Conservation (phyloP, 2,329 filamentous ascomycete genomes). For the Exophiala sp. region DNA sequence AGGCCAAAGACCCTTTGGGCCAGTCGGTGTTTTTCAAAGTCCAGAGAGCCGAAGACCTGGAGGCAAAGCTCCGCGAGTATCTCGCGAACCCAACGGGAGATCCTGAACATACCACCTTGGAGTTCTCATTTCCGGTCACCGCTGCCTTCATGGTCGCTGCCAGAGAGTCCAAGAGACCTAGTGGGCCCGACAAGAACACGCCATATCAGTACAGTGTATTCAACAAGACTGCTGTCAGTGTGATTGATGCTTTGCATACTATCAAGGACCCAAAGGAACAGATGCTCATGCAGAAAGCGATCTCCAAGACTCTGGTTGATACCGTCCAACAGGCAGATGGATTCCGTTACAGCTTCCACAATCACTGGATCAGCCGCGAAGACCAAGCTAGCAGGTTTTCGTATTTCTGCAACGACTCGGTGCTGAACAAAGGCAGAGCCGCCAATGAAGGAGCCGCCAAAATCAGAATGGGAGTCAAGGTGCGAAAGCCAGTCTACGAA, state of each 20-base stretch:
- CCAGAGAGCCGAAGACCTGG: constrained; percentile 23
- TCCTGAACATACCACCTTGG: constrained; percentile 26
- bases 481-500: constrained; percentile 25
- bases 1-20: constrained; percentile 26
- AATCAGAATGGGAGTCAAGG: constrained; percentile 16
- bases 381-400: constrained; percentile 27
- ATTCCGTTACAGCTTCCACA: constrained; percentile 27
- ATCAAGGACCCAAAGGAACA: constrained; percentile 21
- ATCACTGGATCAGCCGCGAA: constrained; percentile 27
- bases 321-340: constrained; percentile 21
- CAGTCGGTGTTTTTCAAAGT: constrained; percentile 22
- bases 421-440: constrained; percentile 26
- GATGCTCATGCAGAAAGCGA: constrained; percentile 22
- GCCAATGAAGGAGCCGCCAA: constrained; percentile 23
- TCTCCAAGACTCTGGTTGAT: constrained; percentile 24
- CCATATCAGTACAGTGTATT: constrained; percentile 19
- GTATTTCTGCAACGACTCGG: constrained; percentile 27
- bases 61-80: constrained; percentile 20
- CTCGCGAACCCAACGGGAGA: constrained; percentile 19
- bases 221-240: constrained; percentile 23
- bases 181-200: constrained; percentile 5
- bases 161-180: constrained; percentile 2
- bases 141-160: constrained; percentile 25
- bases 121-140: constrained; percentile 25
- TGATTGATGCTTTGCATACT: constrained; percentile 22